Evolutionary conservation across 768 basidiomycete genomes (phyloP).

Genomic region (Collybia nuda): DNA sequence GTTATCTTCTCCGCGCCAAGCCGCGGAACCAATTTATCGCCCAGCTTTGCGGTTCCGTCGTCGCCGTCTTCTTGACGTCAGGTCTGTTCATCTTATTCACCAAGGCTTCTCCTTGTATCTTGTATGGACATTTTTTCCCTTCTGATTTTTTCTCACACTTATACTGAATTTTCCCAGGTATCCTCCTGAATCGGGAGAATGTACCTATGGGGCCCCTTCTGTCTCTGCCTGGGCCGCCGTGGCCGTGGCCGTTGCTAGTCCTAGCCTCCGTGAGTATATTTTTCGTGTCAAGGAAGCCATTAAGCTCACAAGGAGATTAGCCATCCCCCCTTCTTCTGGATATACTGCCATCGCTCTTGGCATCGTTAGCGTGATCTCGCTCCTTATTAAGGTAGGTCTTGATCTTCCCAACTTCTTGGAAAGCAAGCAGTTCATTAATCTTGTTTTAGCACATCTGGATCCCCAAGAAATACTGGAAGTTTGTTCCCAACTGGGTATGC

Average conservation of each 20-base stretch:
- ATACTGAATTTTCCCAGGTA: slow-evolving; percentile 17
- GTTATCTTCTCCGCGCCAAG: slow-evolving; percentile 64
- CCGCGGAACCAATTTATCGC: slow-evolving; percentile 64
- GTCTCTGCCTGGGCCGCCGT: slow-evolving; percentile 60
- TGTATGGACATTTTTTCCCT: slow-evolving; percentile 26
- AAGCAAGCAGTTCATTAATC: not conserved
- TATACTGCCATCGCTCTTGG: slow-evolving; percentile 57
- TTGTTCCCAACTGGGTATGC: slow-evolving; percentile 51
- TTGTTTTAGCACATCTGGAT: slow-evolving; percentile 34
- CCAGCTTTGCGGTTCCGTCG: slow-evolving; percentile 56
- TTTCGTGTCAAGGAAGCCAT: not conserved
- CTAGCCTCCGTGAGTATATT: slow-evolving; percentile 40
- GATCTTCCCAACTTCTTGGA: not conserved
- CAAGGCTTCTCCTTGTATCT: slow-evolving; percentile 61
- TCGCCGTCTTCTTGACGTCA: slow-evolving; percentile 58
- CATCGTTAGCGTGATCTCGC: slow-evolving; percentile 40
- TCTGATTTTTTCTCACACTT: not conserved
- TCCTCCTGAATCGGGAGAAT: slow-evolving; percentile 24
- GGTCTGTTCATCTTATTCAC: slow-evolving; percentile 65
- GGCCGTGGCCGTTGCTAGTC: slow-evolving; percentile 47
- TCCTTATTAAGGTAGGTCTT: slow-evolving; percentile 37
- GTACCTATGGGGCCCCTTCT: slow-evolving; percentile 57
- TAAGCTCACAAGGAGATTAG: slow-evolving; percentile 17
- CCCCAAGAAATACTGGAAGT: slow-evolving; percentile 48
- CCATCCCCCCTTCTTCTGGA: slow-evolving; percentile 55